phyloP scores from a whole-genome alignment of 179 eudicot genomes.

The Carnegiea gigantea region DNA sequence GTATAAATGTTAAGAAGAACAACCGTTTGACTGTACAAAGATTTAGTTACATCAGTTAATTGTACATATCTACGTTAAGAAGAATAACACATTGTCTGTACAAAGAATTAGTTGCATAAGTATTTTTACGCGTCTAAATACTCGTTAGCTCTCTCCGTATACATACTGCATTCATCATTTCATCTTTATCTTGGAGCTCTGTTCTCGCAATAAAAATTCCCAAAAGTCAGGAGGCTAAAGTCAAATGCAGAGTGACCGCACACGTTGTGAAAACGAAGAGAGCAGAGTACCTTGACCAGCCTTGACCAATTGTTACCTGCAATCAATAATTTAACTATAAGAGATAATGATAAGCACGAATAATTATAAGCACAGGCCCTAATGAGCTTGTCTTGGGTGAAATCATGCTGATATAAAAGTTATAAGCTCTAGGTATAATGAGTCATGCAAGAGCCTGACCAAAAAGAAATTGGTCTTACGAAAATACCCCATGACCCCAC shows the following conservation, averaged over 20 bases:
- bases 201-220: not conserved
- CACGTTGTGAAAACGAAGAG: conserved; percentile 27
- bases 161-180: not conserved
- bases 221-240: conserved; percentile 25
- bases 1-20: not conserved
- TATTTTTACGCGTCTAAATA: not conserved
- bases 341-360: not conserved
- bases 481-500: too few species aligned
- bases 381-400: not conserved
- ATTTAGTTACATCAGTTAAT: not conserved
- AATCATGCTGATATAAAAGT: too few species aligned
- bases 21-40: not conserved
- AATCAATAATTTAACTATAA: not conserved
- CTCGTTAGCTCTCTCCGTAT: conserved; percentile 1
- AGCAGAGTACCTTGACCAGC: conserved; percentile 30
- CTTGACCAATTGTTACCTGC: conserved; percentile 31
- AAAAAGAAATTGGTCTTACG: too few species aligned
- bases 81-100: not conserved
- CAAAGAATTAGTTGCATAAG: not conserved
- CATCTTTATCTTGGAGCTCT: not conserved
- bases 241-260: conserved; percentile 24
- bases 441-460: too few species aligned
- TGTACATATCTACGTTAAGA: not conserved
- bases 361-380: not conserved
- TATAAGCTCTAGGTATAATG: too few species aligned